These are phyloP conservation scores for Cytospora piceicola DNA, from an alignment of 2,329 filamentous ascomycete genomes.

Conservation along the genomic window DNA sequence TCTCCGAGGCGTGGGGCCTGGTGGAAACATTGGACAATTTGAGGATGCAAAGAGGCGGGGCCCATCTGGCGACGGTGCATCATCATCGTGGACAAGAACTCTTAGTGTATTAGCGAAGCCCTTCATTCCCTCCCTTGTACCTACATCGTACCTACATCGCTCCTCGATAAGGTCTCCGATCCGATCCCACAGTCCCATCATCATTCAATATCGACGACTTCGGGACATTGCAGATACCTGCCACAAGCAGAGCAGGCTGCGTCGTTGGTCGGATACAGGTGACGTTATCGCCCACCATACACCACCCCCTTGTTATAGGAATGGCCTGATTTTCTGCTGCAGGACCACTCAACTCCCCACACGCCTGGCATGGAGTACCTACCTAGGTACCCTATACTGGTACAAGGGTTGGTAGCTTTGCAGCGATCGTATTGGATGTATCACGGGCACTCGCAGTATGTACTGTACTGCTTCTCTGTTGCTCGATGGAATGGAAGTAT, in stretches of 20 bases:
- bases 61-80: not conserved
- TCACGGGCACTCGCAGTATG: no score
- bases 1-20: not conserved
- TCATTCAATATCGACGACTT: not conserved
- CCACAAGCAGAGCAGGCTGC: not conserved
- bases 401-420: not conserved
- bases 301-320: not conserved
- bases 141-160: not conserved
- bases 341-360: not conserved
- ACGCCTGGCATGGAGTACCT: not conserved
- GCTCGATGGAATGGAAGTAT: not conserved
- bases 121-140: not conserved
- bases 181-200: not conserved
- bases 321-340: conserved; percentile 1
- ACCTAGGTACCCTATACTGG: no score
- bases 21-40: conserved; percentile 4
- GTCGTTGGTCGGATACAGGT: conserved; percentile 12
- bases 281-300: conserved; percentile 14
- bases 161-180: not conserved
- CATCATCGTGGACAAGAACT: not conserved
- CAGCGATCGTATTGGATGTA: not conserved
- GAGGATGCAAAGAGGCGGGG: conserved; percentile 1
- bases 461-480: not conserved
- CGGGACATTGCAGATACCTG: conserved; percentile 11
- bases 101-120: not conserved